Conservation (phyloP, 345 rosid genomes). For the Melaleuca alternifolia region DNA sequence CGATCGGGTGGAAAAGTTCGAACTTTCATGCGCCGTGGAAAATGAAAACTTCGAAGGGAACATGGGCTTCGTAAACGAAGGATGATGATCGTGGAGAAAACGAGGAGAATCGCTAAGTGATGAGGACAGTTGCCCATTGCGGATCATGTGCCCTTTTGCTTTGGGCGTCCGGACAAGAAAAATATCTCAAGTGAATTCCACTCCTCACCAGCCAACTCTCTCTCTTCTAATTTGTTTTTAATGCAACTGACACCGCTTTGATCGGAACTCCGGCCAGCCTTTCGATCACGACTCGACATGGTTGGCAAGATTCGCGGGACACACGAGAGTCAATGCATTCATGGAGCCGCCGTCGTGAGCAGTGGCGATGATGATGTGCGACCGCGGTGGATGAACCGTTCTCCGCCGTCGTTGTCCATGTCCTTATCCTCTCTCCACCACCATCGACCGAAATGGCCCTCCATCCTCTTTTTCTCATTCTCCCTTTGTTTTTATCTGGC, state of each 20-base stretch:
- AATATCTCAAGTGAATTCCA: too few relatives aligned
- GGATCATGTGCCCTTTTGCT: too few relatives aligned
- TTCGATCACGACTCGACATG: not conserved
- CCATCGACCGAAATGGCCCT: not conserved
- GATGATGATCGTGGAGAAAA: too few relatives aligned
- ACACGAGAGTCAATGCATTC: too few relatives aligned
- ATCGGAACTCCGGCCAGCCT: not conserved
- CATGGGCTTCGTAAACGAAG: too few relatives aligned
- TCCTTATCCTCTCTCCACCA: not conserved
- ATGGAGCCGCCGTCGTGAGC: not conserved
- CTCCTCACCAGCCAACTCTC: too few relatives aligned
- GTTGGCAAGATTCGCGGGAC: not conserved
- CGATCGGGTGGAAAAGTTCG: too few relatives aligned
- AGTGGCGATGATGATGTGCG: not conserved
- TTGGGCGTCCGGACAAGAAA: too few relatives aligned
- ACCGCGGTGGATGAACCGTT: not conserved
- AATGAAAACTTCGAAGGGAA: too few relatives aligned
- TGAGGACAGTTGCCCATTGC: too few relatives aligned
- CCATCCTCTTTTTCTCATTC: not conserved
- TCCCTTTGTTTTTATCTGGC: not conserved
- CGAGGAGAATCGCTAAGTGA: too few relatives aligned
- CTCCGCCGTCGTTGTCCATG: not conserved
- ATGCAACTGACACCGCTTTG: not conserved
- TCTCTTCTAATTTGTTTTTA: not conserved
- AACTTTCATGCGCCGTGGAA: too few relatives aligned